Evolutionary conservation across 1,139 yeast species (phyloP).

Genomic region (Candida mesenterica): DNA sequence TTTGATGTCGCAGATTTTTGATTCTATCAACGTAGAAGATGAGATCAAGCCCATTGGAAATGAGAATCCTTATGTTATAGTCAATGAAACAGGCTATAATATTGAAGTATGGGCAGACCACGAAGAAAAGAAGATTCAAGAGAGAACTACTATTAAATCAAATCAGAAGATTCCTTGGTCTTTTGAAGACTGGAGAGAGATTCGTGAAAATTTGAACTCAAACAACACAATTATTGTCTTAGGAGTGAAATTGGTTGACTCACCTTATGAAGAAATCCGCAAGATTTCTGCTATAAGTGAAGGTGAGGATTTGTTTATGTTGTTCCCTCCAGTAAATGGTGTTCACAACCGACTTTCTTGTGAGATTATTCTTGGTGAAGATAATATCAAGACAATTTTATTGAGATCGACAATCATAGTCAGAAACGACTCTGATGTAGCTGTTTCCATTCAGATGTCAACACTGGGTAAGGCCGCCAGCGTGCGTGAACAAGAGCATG

Average conservation of each 20-base stretch:
- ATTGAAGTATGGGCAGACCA: constrained; percentile 74
- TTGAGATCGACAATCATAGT: constrained; percentile 74
- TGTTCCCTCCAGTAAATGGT: constrained; percentile 60
- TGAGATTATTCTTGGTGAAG: constrained; percentile 66
- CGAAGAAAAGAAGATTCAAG: constrained; percentile 15
- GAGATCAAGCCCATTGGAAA: constrained; percentile 68
- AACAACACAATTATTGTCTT: constrained; percentile 59
- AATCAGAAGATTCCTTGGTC: constrained; percentile 74
- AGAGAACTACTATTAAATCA: constrained; percentile 41
- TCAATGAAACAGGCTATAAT: constrained; percentile 83
- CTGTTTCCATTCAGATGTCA: constrained; percentile 45
- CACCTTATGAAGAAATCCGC: constrained; percentile 53
- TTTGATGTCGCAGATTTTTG: constrained; percentile 64
- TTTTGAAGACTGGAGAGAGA: constrained; percentile 88
- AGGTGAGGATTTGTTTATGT: constrained; percentile 74
- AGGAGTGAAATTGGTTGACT: constrained; percentile 57
- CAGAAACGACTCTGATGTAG: constrained; percentile 68
- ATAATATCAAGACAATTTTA: constrained; percentile 73
- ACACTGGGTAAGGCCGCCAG: neutral
- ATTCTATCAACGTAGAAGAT: constrained; percentile 54
- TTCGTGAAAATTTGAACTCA: constrained; percentile 76
- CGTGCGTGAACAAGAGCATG: constrained; percentile 6
- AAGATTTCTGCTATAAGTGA: constrained; percentile 72
- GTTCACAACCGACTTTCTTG: constrained; percentile 75
- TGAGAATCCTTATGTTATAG: constrained; percentile 76